Percentiles rank a stretch among this genome's conserved stretches.
These are phyloP conservation scores for Herpetospermum pedunculosum DNA, from an alignment of 306 rosid genomes.

Conservation along the genomic window DNA sequence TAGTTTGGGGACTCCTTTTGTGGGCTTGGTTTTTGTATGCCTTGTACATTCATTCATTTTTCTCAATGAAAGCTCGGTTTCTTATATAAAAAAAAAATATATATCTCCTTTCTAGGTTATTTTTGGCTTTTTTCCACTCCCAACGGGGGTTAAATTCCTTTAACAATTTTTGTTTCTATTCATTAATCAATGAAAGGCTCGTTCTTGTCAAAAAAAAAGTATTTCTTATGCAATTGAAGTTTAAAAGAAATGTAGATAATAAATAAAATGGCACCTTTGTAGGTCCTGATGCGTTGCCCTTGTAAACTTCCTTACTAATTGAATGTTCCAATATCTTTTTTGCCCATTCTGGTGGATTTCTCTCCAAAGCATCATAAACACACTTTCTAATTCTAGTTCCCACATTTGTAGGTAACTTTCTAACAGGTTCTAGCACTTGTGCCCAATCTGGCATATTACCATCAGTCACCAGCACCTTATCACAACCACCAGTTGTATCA, in stretches of 20 bases:
- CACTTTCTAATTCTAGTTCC: conserved; percentile 98
- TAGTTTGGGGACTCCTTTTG: too few species aligned
- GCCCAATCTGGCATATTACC: conserved; percentile 90
- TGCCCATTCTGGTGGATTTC: conserved; percentile 95
- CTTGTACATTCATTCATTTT: too few species aligned
- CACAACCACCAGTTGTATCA: conserved; percentile 42
- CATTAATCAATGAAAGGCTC: neutral
- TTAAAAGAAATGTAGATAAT: conserved; percentile 7
- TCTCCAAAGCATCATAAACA: conserved; percentile 68
- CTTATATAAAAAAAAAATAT: too few species aligned
- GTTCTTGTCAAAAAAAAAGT: neutral
- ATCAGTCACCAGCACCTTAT: conserved; percentile 30
- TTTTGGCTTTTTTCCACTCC: neutral
- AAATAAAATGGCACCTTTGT: conserved; percentile 62
- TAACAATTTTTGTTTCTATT: neutral
- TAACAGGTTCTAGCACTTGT: conserved; percentile 74
- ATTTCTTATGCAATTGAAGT: neutral
- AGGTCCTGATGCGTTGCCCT: conserved; percentile 99
- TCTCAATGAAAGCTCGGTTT: too few species aligned
- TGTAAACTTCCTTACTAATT: conserved; percentile 91
- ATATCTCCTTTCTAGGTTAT: neutral
- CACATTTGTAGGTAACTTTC: conserved; percentile 93
- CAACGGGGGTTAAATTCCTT: neutral
- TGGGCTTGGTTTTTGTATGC: too few species aligned
- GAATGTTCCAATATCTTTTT: conserved; percentile 67